Evolutionary conservation across 2,329 filamentous ascomycete genomes (phyloP), one percentile per base, ranked within the genome.

Genomic region (Diplodia sapinea): DNA sequence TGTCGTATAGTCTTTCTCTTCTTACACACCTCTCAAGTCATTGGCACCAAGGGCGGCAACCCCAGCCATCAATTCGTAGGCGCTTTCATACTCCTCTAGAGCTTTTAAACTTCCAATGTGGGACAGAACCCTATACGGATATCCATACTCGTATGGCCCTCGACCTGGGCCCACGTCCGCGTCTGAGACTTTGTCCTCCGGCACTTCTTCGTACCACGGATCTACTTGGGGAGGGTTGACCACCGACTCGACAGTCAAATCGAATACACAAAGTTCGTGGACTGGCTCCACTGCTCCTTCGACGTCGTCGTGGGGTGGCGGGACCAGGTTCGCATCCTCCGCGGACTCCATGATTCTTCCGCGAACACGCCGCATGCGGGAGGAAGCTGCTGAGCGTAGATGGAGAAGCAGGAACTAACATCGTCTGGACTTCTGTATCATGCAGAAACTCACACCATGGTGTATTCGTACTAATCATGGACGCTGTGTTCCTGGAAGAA

Each of bases 261-360:
- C 51, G 13, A 33, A 13, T 36, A 12, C 54, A 38, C 17, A 33
- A 56, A 55, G 26, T 17, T 31, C 29, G 4, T 52, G 20, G 23
- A 33, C 23, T 29, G 54, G 54, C 9, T 56, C 54, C 26, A 59
- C 56, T 15, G 56, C 56, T 29, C 56, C 56, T 11, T 43, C 56
- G 7, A 59, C 55, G 4, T 59, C 55, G 23, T 59, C 55, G n/a
- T 59, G 55, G 55, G 55, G 55, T n/a, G 55, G 55, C 26, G 55
- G 55, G 6, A 29, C 13, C 9, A 59, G 56, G 38, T 59, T 59
- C 17, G 13, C 23, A 1, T 59, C 56, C 11, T 13, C 56, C 12
- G 38, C 56, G 7, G 56, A 59, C 23, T 59, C 56, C 8, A 59
- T 59, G 38, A 59, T 59, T 23, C 36, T 59, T 15, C 36, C 36